Percentiles rank a stretch among this genome's conserved stretches.
phyloP scores from a whole-genome alignment of 768 basidiomycete genomes.

The Amanita pallidorosea region DNA sequence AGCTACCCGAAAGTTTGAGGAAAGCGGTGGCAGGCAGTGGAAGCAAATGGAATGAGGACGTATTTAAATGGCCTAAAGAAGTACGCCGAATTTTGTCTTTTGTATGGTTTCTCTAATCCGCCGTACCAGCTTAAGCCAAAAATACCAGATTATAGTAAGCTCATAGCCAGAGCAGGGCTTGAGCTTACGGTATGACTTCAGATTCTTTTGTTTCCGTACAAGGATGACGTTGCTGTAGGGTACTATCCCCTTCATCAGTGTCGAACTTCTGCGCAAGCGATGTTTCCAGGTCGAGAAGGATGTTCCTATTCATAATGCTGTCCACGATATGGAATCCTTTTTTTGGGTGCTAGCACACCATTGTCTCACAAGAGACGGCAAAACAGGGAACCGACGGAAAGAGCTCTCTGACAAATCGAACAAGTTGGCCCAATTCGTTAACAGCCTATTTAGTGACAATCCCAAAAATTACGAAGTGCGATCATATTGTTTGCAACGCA shows the following conservation, averaged over 20 bases:
- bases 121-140: background rate
- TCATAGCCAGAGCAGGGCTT: too few species aligned
- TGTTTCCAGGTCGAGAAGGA: background rate
- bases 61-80: background rate
- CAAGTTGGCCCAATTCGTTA: background rate
- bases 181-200: background rate
- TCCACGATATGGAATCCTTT: conserved; percentile 14
- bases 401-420: background rate
- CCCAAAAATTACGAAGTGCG: too few species aligned
- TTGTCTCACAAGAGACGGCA: conserved; percentile 11
- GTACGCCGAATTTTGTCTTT: background rate
- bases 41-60: background rate
- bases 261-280: background rate
- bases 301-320: background rate
- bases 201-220: background rate
- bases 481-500: too few species aligned
- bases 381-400: conserved; percentile 3
- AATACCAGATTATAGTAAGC: background rate
- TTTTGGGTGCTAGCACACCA: conserved; percentile 13
- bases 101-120: background rate
- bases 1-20: too few species aligned
- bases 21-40: too few species aligned
- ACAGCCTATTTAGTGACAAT: background rate
- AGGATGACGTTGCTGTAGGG: background rate
- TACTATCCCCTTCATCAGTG: too few species aligned